These are phyloP conservation scores for Patellaria atrata DNA, from an alignment of 495 filamentous ascomycete genomes.

Conservation along the genomic window DNA sequence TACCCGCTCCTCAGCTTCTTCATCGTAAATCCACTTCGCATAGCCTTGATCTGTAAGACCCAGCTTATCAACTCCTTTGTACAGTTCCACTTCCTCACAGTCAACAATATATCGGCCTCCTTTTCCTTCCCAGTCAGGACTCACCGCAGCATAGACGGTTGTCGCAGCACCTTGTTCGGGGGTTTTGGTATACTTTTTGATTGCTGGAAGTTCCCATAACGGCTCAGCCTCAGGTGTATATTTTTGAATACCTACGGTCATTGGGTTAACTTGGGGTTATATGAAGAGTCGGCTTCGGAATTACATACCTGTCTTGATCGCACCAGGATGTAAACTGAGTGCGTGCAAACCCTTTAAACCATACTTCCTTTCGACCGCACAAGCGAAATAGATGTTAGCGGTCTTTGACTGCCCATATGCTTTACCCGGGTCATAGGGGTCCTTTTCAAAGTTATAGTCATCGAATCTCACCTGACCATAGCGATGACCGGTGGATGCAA, in stretches of 20 bases:
- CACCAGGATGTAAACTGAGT: conserved; percentile 34
- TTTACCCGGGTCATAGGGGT: conserved; percentile 4
- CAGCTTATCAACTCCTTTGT: not conserved
- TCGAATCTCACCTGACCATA: conserved; percentile 13
- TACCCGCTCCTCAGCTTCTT: conserved; percentile 24
- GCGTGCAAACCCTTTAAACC: conserved; percentile 24
- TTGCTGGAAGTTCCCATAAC: not conserved
- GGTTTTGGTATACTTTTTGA: conserved; percentile 26
- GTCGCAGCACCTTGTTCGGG: conserved; percentile 31
- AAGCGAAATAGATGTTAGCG: conserved; percentile 19
- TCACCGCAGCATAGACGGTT: conserved; percentile 31
- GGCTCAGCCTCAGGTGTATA: no score
- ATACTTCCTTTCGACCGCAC: conserved; percentile 17
- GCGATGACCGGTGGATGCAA: conserved; percentile 15
- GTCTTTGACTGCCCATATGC: conserved; percentile 14
- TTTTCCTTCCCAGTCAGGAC: conserved; percentile 25
- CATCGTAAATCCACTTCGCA: conserved; percentile 24
- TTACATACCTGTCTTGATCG: conserved; percentile 25
- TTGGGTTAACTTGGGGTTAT: no score
- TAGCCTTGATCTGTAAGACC: conserved; percentile 20
- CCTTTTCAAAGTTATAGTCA: conserved; percentile 12
- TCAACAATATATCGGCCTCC: conserved; percentile 35
- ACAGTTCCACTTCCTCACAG: conserved; percentile 4
- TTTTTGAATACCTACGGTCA: no score
- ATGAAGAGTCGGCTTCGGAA: no score